These are phyloP conservation scores for Castanospermum australe DNA, from an alignment of 306 rosid genomes.

Conservation along the genomic window DNA sequence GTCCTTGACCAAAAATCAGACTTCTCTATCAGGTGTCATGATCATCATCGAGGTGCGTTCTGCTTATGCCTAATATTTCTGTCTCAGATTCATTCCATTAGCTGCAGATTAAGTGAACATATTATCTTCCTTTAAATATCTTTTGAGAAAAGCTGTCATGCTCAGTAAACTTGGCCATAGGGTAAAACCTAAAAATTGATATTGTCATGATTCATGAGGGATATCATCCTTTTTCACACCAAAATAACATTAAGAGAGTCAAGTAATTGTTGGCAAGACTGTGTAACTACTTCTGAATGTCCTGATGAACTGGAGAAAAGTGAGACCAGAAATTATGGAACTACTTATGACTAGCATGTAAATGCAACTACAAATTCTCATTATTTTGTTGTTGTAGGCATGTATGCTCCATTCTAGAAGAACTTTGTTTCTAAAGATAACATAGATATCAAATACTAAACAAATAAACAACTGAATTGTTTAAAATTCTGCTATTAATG, in stretches of 20 bases:
- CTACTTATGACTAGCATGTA: neutral
- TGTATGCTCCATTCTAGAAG: neutral
- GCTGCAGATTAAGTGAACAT: neutral
- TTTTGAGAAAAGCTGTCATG: neutral
- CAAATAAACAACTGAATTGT: neutral
- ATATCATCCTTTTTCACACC: neutral
- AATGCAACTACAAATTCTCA: neutral
- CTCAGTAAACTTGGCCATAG: neutral
- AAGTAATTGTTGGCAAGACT: neutral
- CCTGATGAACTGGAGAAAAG: neutral
- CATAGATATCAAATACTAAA: neutral
- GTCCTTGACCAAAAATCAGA: conserved; percentile 54
- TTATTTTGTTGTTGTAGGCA: neutral
- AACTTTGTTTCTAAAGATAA: neutral
- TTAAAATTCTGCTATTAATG: neutral
- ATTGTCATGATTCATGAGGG: neutral
- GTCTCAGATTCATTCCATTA: neutral
- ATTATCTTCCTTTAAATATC: neutral
- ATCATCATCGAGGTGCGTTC: conserved; percentile 68
- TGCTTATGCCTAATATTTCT: conserved; percentile 12
- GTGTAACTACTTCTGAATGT: neutral
- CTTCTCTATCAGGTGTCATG: conserved; percentile 64
- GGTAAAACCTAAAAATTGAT: neutral
- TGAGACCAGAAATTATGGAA: neutral
- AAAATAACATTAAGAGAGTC: neutral